Evolutionary conservation across 2,329 filamentous ascomycete genomes (phyloP).

Genomic region (Xylaria arbuscula): DNA sequence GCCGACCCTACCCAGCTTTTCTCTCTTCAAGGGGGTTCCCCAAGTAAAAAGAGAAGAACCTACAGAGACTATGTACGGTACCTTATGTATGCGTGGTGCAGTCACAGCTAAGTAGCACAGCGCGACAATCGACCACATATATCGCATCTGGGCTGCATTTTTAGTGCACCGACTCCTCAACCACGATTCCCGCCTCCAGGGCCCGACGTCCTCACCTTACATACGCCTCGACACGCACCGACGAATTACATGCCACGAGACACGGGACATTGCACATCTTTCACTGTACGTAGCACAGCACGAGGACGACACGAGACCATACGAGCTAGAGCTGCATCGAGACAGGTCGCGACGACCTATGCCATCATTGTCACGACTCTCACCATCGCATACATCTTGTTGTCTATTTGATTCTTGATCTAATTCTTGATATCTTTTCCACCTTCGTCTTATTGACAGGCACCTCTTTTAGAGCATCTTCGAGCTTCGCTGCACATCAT

Average conservation of each 20-base stretch:
- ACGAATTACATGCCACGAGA: slow-evolving; percentile 8
- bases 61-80: too few species aligned
- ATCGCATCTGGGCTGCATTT: not conserved
- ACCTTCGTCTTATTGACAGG: not conserved
- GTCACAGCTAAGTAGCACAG: not conserved
- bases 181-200: slow-evolving; percentile 12
- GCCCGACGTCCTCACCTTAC: not conserved
- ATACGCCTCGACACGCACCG: not conserved
- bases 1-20: too few species aligned
- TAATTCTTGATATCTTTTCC: not conserved
- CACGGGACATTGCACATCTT: not conserved
- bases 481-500: not conserved
- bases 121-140: slow-evolving; percentile 6
- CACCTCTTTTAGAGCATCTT: not conserved
- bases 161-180: slow-evolving; percentile 3
- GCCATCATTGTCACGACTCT: not conserved
- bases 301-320: slow-evolving; percentile 12
- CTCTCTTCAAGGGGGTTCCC: too few species aligned
- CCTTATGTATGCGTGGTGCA: too few species aligned
- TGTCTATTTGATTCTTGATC: not conserved
- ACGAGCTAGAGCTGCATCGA: not conserved
- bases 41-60: too few species aligned
- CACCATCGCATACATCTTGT: not conserved
- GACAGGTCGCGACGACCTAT: slow-evolving; percentile 14
- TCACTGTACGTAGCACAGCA: not conserved